A percentile compares a stretch with the other conserved stretches of the same genome.
phyloP scores from a whole-genome alignment of 2,329 filamentous ascomycete species.

The Penicillium aurantiogriseum region DNA sequence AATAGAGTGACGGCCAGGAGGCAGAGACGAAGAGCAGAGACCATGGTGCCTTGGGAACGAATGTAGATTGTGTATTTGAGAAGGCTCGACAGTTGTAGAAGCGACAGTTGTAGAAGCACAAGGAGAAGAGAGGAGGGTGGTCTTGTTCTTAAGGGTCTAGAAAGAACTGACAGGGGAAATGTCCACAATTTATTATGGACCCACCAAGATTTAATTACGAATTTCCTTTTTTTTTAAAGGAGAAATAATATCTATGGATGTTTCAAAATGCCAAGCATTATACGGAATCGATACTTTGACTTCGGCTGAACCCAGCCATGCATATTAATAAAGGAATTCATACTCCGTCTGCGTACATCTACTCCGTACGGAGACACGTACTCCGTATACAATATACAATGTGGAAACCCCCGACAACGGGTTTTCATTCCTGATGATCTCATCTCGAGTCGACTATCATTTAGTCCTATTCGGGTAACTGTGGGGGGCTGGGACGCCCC shows the following conservation, averaged over 20 bases:
- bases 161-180: slow-evolving; percentile 1
- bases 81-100: no score
- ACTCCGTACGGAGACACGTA: not conserved
- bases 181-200: slow-evolving; percentile 10
- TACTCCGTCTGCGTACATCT: not conserved
- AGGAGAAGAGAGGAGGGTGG: not conserved
- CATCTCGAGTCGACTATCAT: slow-evolving; percentile 5
- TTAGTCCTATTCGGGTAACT: slow-evolving; percentile 4
- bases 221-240: not conserved
- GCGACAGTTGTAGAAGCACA: not conserved
- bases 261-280: not conserved
- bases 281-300: slow-evolving; percentile 9
- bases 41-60: not conserved
- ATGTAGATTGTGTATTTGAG: not conserved
- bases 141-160: not conserved
- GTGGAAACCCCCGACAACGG: slow-evolving; percentile 2
- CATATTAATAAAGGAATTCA: not conserved
- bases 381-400: not conserved
- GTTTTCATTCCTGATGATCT: slow-evolving; percentile 6
- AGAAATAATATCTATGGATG: not conserved
- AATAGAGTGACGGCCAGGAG: slow-evolving; percentile 10
- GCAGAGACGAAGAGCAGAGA: slow-evolving; percentile 8
- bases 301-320: not conserved
- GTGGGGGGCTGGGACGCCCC: not conserved
- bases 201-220: not conserved